Conservation (phyloP, 2,329 filamentous ascomycete species). For the Botrytis tulipae region DNA sequence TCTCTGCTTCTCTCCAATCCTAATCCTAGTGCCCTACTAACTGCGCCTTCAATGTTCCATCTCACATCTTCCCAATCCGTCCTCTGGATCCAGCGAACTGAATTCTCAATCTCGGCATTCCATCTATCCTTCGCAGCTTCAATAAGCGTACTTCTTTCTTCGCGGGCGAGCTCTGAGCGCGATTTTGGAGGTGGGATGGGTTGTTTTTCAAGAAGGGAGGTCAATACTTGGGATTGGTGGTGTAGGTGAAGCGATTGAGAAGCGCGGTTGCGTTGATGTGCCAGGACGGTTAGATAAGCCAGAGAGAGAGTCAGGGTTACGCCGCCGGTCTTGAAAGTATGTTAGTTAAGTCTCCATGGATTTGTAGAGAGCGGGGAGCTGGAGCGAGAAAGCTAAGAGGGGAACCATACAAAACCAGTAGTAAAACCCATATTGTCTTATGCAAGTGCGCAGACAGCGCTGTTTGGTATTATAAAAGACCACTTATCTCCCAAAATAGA, state of each 20-base stretch:
- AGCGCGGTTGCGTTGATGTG: constrained; percentile 66
- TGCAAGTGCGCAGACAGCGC: constrained; percentile 26
- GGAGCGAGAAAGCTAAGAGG: background rate
- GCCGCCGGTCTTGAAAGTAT: constrained; percentile 62
- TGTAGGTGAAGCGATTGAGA: constrained; percentile 1
- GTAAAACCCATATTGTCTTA: constrained; percentile 63
- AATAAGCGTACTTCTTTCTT: constrained; percentile 54
- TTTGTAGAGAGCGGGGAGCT: background rate
- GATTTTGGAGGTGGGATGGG: constrained; percentile 49
- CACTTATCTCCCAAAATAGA: background rate
- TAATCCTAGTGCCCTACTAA: constrained; percentile 43
- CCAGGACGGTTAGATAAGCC: constrained; percentile 68
- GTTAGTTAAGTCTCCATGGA: constrained; percentile 21
- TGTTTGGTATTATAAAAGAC: constrained; percentile 1
- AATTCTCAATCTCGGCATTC: constrained; percentile 70
- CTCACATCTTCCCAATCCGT: constrained; percentile 64
- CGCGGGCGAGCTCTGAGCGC: constrained; percentile 50
- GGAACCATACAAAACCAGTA: constrained; percentile 65
- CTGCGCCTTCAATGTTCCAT: constrained; percentile 53
- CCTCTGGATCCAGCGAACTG: constrained; percentile 64
- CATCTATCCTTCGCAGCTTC: constrained; percentile 73
- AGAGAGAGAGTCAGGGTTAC: constrained; percentile 72
- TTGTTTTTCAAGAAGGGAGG: constrained; percentile 51
- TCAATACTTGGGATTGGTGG: constrained; percentile 55
- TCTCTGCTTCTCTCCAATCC: constrained; percentile 35